Conservation (phyloP, 371 early-diverging fungal genomes). For the Mucor sp. region DNA sequence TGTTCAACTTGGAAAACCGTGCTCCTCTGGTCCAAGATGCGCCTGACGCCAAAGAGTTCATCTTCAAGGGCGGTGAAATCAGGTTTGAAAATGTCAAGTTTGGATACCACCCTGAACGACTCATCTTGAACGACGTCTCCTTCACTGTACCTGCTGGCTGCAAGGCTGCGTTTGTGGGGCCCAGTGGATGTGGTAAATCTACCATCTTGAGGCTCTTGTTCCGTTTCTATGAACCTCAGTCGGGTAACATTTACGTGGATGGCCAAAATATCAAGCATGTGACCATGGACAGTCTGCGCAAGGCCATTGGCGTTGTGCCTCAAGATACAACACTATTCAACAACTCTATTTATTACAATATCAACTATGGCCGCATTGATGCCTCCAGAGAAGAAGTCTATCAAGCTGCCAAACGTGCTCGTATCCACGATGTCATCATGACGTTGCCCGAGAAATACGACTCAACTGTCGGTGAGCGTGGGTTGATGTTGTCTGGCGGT, state of each 20-base stretch:
- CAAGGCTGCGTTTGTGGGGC: conserved; percentile 94
- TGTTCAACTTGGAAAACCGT: conserved; percentile 83
- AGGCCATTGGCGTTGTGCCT: conserved; percentile 84
- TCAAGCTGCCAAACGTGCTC: conserved; percentile 82
- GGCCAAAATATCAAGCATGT: conserved; percentile 76
- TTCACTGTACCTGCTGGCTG: conserved; percentile 88
- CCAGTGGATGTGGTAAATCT: conserved; percentile 93
- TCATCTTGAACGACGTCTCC: conserved; percentile 75
- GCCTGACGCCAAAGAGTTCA: conserved; percentile 58
- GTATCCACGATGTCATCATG: conserved; percentile 75
- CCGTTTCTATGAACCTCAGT: conserved; percentile 84
- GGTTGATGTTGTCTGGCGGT: conserved; percentile 89
- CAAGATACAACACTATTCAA: conserved; percentile 90
- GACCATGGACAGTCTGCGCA: conserved; percentile 71
- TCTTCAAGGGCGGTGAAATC: conserved; percentile 68
- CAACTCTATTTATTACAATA: conserved; percentile 81
- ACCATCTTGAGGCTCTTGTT: conserved; percentile 80
- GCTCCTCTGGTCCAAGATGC: conserved; percentile 52
- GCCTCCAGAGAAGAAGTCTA: conserved; percentile 71
- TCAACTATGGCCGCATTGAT: conserved; percentile 70
- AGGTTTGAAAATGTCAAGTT: conserved; percentile 86
- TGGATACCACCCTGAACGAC: conserved; percentile 79
- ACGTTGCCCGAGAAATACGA: conserved; percentile 79
- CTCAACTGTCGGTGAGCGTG: conserved; percentile 93
- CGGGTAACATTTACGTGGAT: conserved; percentile 77